These are phyloP conservation scores for Penicillium crystallinum DNA, from an alignment of 495 filamentous ascomycete species.

Conservation along the genomic window DNA sequence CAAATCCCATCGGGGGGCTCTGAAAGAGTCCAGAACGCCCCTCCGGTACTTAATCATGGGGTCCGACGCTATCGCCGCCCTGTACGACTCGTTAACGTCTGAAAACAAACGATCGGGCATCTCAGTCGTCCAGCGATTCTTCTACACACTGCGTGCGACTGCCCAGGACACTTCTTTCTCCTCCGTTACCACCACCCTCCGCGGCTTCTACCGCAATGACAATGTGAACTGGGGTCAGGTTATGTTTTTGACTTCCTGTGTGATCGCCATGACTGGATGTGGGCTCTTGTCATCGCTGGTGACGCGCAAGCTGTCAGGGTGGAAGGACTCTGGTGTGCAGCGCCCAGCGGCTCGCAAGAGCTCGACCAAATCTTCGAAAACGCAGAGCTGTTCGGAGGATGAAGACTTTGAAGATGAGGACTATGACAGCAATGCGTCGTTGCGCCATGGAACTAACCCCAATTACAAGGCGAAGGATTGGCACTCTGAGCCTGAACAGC, in stretches of 20 bases:
- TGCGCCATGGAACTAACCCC: constrained; percentile 27
- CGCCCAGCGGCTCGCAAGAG: constrained; percentile 22
- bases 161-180: constrained; percentile 16
- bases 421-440: constrained; percentile 37
- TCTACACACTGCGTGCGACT: constrained; percentile 10
- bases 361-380: constrained; percentile 27
- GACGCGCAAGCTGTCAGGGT: constrained; percentile 20
- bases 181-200: constrained; percentile 18
- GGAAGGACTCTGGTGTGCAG: constrained; percentile 15
- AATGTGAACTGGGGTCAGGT: constrained; percentile 27
- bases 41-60: constrained; percentile 19
- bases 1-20: constrained; percentile 2
- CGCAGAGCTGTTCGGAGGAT: constrained; percentile 38
- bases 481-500: constrained; percentile 21
- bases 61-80: constrained; percentile 8
- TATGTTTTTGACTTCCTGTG: constrained; percentile 34
- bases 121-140: constrained; percentile 13
- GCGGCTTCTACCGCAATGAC: constrained; percentile 25
- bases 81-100: constrained; percentile 16
- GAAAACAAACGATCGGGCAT: constrained; percentile 11
- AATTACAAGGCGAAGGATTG: constrained; percentile 14
- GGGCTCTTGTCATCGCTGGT: constrained; percentile 34
- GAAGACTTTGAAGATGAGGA: constrained; percentile 44
- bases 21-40: constrained; percentile 15
- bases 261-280: constrained; percentile 40